Conservation (phyloP, 768 basidiomycete genomes). For the Panellus pusillus region DNA sequence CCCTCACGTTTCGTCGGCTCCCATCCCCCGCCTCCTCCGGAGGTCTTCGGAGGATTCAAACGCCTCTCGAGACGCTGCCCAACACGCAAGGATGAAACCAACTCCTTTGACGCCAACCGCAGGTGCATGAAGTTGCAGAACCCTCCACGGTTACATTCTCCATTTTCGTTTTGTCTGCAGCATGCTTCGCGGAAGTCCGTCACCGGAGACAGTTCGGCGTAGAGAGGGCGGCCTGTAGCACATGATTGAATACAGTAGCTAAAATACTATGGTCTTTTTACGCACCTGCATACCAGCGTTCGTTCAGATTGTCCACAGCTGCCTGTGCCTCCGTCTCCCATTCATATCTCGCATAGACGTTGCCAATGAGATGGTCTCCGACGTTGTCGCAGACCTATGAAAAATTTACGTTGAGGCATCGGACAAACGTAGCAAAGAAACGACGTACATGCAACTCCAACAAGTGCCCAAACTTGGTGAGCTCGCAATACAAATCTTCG, state of each 20-base stretch:
- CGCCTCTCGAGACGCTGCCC: slow-evolving; percentile 85
- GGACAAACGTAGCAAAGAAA: too few relatives aligned
- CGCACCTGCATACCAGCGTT: slow-evolving; percentile 97
- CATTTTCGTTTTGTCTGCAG: slow-evolving; percentile 98
- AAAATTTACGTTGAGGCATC: background rate
- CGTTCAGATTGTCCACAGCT: slow-evolving; percentile 90
- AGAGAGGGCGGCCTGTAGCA: slow-evolving; percentile 78
- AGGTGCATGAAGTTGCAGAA: slow-evolving; percentile 99
- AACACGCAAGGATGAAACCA: slow-evolving; percentile 74
- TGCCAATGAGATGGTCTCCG: slow-evolving; percentile 97
- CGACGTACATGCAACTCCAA: slow-evolving; percentile 86
- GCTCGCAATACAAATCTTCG: slow-evolving; percentile 92
- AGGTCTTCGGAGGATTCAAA: slow-evolving; percentile 63
- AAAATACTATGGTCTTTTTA: slow-evolving; percentile 11
- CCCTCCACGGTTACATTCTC: slow-evolving; percentile 95
- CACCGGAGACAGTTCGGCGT: slow-evolving; percentile 96
- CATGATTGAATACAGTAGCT: slow-evolving; percentile 2
- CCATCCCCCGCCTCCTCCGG: slow-evolving; percentile 78
- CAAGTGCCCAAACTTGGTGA: slow-evolving; percentile 93
- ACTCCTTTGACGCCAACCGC: slow-evolving; percentile 80
- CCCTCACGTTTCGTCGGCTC: slow-evolving; percentile 72
- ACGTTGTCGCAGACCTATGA: slow-evolving; percentile 94
- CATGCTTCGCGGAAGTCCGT: slow-evolving; percentile 99
- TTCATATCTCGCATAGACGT: slow-evolving; percentile 97
- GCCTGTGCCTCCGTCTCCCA: slow-evolving; percentile 97